Conservation (phyloP, 2,329 filamentous ascomycete genomes). For the Aspergillus fumigatiaffinis region DNA sequence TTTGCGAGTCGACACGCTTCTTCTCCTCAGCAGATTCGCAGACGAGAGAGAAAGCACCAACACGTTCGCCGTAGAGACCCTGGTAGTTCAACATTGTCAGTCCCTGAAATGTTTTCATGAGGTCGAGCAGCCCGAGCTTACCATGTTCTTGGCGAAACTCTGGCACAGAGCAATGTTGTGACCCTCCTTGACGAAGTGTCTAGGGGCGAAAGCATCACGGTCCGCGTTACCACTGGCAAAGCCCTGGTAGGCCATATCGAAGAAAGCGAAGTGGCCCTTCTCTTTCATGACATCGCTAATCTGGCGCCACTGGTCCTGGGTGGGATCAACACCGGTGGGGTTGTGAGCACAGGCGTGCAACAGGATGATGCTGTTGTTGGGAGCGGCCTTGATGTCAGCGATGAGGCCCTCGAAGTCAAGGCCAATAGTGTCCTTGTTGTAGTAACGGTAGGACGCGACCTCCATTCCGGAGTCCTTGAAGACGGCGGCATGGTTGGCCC, state of each 20-base stretch:
- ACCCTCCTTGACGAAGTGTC: conserved; percentile 89
- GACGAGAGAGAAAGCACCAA: conserved; percentile 92
- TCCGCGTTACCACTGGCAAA: conserved; percentile 91
- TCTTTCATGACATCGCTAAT: conserved; percentile 84
- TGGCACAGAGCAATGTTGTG: conserved; percentile 85
- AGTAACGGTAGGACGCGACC: conserved; percentile 96
- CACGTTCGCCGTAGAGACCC: conserved; percentile 97
- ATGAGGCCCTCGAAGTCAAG: conserved; percentile 95
- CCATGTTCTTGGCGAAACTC: conserved; percentile 99
- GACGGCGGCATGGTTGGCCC: conserved; percentile 97
- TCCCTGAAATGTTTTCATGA: background rate
- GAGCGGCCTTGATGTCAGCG: conserved; percentile 82
- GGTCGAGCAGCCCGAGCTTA: conserved; percentile 34
- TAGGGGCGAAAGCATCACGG: conserved; percentile 87
- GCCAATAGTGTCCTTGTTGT: conserved; percentile 97
- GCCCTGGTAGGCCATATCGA: conserved; percentile 99
- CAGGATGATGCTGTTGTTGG: conserved; percentile 81
- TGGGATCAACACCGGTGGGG: conserved; percentile 94
- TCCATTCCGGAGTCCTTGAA: conserved; percentile 89
- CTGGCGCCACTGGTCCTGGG: conserved; percentile 83
- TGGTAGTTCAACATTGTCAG: conserved; percentile 27
- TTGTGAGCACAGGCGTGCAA: conserved; percentile 98
- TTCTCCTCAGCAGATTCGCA: conserved; percentile 82
- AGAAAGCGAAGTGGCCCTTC: conserved; percentile 88
- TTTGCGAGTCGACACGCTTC: conserved; percentile 91